Base-by-base conservation (phyloP, 164 flowering plant species). In the Tetracentron sinense region DNA sequence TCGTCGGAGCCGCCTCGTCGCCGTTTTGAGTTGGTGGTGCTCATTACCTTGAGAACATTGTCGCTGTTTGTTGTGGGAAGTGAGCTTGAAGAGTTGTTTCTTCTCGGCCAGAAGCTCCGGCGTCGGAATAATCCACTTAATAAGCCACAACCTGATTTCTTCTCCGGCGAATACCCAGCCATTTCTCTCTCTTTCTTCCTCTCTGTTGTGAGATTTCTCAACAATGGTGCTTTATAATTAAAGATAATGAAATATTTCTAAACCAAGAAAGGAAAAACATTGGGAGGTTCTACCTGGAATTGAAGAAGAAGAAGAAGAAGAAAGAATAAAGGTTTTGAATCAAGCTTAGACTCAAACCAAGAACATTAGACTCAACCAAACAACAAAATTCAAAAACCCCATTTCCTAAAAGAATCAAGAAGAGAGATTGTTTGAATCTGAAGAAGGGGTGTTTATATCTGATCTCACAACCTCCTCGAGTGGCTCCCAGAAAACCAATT, bases 71-170 rank as follows among this genome's bases (percentile, higher is more conserved):
- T 15, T 5, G 67, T 47, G 11, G 82, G 77, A 25, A 78, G 58
- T 21, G 90, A 77, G 14, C 75, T 75, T 1, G 83, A 54, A 0
- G 90, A 78, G 42, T 81, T 57, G 30, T 83, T 17, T 75, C 78
- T 81, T 72, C 81, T 76, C 0, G 76, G 74, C 89, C 83, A 75
- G 59, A 76, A 71, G 16, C 68, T 66, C 10, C 74, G 64, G 0
- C 80, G 72, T 0, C 89, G 82, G 30, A 86, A 83, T 42, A 85
- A 74, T 15, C 82, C 88, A 27, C 61, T 72, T 31, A 82, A 70
- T 6, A 90, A 42, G 56, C 96, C 93, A 64, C 97, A 89, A 2
- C 93, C 87, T 1, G 81, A 68, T 58, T 59, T 83, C 73, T 63
- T 84, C 30, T 81, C 83, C 23, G 75, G 75, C 38, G 87, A 72